phyloP scores from a whole-genome alignment of 2,329 filamentous ascomycete genomes.

The Zopfia rhizophila region DNA sequence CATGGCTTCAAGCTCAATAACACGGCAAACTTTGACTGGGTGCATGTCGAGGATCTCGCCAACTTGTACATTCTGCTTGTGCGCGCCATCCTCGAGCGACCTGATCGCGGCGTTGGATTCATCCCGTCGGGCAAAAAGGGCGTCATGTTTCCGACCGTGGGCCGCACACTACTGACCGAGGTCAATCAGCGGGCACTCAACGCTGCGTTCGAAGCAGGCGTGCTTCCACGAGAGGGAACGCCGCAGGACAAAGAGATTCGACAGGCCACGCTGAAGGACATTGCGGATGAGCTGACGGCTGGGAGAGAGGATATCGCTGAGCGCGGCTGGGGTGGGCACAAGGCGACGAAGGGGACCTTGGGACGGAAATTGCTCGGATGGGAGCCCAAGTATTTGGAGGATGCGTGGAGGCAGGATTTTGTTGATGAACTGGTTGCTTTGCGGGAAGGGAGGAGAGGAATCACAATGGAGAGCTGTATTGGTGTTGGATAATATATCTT shows the following conservation, averaged over 20 bases:
- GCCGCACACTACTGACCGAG: slow-evolving; percentile 22
- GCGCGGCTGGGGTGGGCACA: slow-evolving; percentile 25
- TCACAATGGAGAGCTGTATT: slow-evolving; percentile 23
- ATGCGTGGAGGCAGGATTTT: slow-evolving; percentile 28
- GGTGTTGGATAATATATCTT: slow-evolving; percentile 8
- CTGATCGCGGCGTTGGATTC: slow-evolving; percentile 24
- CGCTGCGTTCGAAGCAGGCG: slow-evolving; percentile 25
- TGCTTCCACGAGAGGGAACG: slow-evolving; percentile 23
- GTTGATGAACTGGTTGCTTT: slow-evolving; percentile 26
- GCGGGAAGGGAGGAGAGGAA: slow-evolving; percentile 17
- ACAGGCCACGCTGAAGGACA: slow-evolving; percentile 19
- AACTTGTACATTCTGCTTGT: slow-evolving; percentile 25
- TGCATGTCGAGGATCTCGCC: slow-evolving; percentile 29
- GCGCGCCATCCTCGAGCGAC: slow-evolving; percentile 25
- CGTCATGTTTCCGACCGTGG: slow-evolving; percentile 25
- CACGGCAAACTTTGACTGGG: slow-evolving; percentile 30
- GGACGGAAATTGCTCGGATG: slow-evolving; percentile 24
- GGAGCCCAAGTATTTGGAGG: slow-evolving; percentile 20
- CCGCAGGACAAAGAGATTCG: slow-evolving; percentile 23
- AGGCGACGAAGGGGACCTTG: slow-evolving; percentile 23
- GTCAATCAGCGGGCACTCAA: slow-evolving; percentile 25
- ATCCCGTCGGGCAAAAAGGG: slow-evolving; percentile 24
- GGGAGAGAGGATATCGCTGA: slow-evolving; percentile 23
- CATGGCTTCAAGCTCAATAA: slow-evolving; percentile 31
- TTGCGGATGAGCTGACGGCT: slow-evolving; percentile 24